Evolutionary conservation across 768 basidiomycete species (phyloP).

Genomic region (Tulasnella sp.): DNA sequence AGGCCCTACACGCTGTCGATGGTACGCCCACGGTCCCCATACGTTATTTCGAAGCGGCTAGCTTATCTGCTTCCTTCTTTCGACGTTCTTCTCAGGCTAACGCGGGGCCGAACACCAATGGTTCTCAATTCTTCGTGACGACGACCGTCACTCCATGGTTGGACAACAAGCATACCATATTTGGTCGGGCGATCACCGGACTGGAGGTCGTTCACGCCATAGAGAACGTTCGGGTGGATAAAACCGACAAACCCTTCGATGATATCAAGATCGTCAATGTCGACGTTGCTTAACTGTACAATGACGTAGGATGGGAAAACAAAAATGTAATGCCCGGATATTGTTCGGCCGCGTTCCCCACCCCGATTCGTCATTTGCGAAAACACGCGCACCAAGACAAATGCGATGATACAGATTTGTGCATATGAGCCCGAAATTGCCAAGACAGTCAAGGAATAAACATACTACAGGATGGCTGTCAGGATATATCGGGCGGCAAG

Average conservation of each 20-base stretch:
- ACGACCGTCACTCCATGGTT: constrained; percentile 93
- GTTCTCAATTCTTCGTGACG: constrained; percentile 98
- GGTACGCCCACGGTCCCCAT: constrained; percentile 45
- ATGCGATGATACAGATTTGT: background rate
- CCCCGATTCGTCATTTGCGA: background rate
- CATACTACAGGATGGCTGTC: background rate
- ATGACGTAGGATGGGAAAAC: background rate
- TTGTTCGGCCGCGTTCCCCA: background rate
- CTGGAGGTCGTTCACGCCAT: constrained; percentile 90
- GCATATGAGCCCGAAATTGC: background rate
- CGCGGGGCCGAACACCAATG: constrained; percentile 87
- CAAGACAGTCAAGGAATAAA: background rate
- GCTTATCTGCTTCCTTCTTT: background rate
- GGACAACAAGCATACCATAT: constrained; percentile 90
- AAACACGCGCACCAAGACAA: background rate
- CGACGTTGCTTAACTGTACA: constrained; percentile 35
- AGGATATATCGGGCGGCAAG: background rate
- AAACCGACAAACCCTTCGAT: constrained; percentile 86
- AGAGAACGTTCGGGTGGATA: constrained; percentile 86
- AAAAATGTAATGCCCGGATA: background rate
- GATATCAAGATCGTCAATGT: constrained; percentile 86
- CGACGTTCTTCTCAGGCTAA: constrained; percentile 57
- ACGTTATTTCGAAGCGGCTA: constrained; percentile 34
- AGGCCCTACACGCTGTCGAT: constrained; percentile 96
- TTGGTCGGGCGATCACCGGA: constrained; percentile 85